Evolutionary conservation across 371 early-diverging fungal genomes (phyloP), one percentile per base, ranked within the genome.

Genomic region (Mycotypha africana): DNA sequence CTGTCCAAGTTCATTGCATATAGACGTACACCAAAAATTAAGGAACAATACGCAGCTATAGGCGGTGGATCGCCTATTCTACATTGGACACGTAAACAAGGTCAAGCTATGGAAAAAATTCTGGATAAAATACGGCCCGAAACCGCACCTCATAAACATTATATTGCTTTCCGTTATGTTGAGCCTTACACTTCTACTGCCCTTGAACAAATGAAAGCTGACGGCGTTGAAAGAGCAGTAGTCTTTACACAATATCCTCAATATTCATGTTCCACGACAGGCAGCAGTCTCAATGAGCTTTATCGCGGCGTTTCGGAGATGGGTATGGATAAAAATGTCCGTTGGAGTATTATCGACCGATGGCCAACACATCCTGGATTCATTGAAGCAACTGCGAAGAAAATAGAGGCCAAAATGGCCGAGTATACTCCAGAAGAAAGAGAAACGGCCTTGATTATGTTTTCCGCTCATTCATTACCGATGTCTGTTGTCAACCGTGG

Each of bases 191-290:
- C 92, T 1, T 69, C 74, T 6, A 76, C 78, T 19, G 84, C 95
- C 1, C 43, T 97, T 11, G 48, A 74, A 20, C 62, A 81, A 43
- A 93, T 95, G 86, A 72, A 86, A 37, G 45, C 57, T 10, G 97
- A 95, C 58, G 89, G 89, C 3, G 85, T 94, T 2, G 67, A 79
- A 43, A 79, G 90, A 5, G 96, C 89, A 8, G 76, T 97, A 15
- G 96, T 94, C 1, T 91, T 97, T 44, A 85, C 91, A 0, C 89
- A 95, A 60, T 97, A 97, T 64, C 96, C 95, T 42, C 96, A 97
- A 69, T 95, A 93, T 70, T 92, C 92, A 14, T 94, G 97, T 57
- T 89, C 95, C 0, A 97, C 97, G 15, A 94, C 96, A 0, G 97
- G 97, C 21, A 85, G 86, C 58, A 89, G 88, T 50, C 67, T 97